Percentiles rank a stretch among this genome's conserved stretches.
phyloP scores from a whole-genome alignment of 768 basidiomycete species.

The Xanthoconium stramineum region DNA sequence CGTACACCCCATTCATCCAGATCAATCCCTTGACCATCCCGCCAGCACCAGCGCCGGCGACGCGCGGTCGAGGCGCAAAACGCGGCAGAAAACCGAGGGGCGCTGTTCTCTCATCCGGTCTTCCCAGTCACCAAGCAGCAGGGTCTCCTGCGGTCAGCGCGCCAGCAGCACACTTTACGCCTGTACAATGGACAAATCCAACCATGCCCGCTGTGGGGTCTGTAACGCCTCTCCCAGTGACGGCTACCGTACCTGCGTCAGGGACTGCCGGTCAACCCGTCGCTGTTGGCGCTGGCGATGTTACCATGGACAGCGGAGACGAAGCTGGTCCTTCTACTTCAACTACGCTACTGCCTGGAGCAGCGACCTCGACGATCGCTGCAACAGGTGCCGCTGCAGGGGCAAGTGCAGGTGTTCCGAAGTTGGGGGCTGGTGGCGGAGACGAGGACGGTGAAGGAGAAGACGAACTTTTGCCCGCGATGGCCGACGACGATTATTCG shows the following conservation, averaged over 20 bases:
- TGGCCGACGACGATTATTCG: conserved; percentile 89
- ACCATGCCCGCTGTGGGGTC: conserved; percentile 7
- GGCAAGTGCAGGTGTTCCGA: conserved; percentile 4
- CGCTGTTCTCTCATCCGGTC: conserved; percentile 5
- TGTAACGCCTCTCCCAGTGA: conserved; percentile 10
- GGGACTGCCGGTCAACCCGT: conserved; percentile 9
- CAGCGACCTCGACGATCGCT: neutral
- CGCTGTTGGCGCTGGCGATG: conserved; percentile 1
- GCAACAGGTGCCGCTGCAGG: neutral
- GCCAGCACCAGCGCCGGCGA: conserved; percentile 19
- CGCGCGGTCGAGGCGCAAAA: conserved; percentile 27
- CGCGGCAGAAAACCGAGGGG: conserved; percentile 27
- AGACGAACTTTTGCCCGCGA: conserved; percentile 75
- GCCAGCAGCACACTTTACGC: conserved; percentile 27
- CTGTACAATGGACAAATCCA: conserved; percentile 39
- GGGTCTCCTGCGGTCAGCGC: neutral
- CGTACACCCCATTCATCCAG: conserved; percentile 26
- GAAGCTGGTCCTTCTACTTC: conserved; percentile 19
- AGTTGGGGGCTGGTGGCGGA: conserved; percentile 11
- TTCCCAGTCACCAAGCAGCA: conserved; percentile 11
- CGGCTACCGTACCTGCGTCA: neutral
- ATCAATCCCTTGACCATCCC: conserved; percentile 17
- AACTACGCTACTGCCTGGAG: neutral
- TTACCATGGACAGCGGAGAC: conserved; percentile 16
- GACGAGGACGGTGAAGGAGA: conserved; percentile 68